Conservation (phyloP, 495 filamentous ascomycete species). For the Podospora appendiculata region DNA sequence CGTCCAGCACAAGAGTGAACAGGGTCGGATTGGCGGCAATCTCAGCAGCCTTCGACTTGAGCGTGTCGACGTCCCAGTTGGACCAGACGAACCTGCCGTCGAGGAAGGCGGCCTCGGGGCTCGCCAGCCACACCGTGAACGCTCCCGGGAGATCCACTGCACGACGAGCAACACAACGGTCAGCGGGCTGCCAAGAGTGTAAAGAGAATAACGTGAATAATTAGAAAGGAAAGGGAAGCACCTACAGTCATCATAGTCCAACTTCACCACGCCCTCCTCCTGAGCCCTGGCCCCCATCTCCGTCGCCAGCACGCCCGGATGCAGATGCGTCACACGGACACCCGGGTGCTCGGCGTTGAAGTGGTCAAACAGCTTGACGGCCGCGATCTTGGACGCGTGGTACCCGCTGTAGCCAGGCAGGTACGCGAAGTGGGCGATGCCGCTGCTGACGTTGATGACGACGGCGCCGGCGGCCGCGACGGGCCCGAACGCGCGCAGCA, state of each 20-base stretch:
- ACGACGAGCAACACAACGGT: neutral
- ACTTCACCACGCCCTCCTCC: neutral
- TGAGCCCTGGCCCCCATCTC: conserved; percentile 5
- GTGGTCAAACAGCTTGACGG: conserved; percentile 9
- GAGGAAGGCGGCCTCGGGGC: conserved; percentile 38
- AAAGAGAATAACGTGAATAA: neutral
- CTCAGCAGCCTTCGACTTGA: conserved; percentile 11
- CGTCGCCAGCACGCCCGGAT: conserved; percentile 7
- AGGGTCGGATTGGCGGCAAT: neutral
- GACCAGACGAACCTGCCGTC: conserved; percentile 41
- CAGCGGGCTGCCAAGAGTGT: neutral
- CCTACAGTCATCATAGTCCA: conserved; percentile 28
- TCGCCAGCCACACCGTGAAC: conserved; percentile 41
- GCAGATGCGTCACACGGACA: conserved; percentile 6
- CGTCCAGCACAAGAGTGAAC: conserved; percentile 3
- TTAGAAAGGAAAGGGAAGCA: neutral
- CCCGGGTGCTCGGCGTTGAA: conserved; percentile 2
- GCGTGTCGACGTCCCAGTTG: conserved; percentile 46
- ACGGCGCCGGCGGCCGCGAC: neutral
- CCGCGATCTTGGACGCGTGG: conserved; percentile 8
- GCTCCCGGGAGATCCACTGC: conserved; percentile 34
- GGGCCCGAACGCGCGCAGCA: conserved; percentile 2
- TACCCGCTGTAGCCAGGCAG: conserved; percentile 6
- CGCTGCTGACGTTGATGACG: conserved; percentile 7
- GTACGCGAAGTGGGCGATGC: conserved; percentile 2